phyloP scores from a whole-genome alignment of 352 stramenopile species.

The Phytopythium helicoides region DNA sequence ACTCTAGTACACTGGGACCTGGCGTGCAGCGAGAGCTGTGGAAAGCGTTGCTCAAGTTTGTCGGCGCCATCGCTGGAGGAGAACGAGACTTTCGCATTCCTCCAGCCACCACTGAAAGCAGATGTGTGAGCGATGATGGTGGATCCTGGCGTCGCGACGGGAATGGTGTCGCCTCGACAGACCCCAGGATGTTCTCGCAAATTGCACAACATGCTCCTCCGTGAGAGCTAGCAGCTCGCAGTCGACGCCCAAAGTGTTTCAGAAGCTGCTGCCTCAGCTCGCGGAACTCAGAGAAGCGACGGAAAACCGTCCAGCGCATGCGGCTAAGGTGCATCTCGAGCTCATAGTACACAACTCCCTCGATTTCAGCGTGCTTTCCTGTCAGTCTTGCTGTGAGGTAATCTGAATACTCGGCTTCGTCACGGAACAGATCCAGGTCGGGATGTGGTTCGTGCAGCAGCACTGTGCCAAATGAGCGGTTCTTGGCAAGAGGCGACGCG shows the following conservation, averaged over 20 bases:
- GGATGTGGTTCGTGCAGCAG: constrained; percentile 31
- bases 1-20: constrained; percentile 3
- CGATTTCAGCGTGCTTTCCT: constrained; percentile 40
- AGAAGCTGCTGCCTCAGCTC: constrained; percentile 51
- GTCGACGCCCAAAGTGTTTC: constrained; percentile 48
- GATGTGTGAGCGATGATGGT: constrained; percentile 1
- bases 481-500: neutral
- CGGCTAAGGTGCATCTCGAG: constrained; percentile 67
- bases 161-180: constrained; percentile 44
- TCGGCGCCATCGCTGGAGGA: neutral
- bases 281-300: constrained; percentile 77
- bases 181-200: constrained; percentile 62
- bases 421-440: constrained; percentile 53
- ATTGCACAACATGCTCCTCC: constrained; percentile 32
- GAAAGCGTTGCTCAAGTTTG: neutral
- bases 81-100: constrained; percentile 22
- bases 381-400: constrained; percentile 55
- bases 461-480: constrained; percentile 23
- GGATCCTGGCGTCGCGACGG: constrained; percentile 35
- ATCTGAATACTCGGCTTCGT: constrained; percentile 81
- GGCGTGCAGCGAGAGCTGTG: neutral
- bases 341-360: constrained; percentile 65
- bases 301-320: constrained; percentile 51
- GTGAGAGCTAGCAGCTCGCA: constrained; percentile 14
- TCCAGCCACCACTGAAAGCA: neutral